These are phyloP conservation scores for Colletotrichum acutatum DNA, from an alignment of 2,329 filamentous ascomycete genomes.

Conservation along the genomic window DNA sequence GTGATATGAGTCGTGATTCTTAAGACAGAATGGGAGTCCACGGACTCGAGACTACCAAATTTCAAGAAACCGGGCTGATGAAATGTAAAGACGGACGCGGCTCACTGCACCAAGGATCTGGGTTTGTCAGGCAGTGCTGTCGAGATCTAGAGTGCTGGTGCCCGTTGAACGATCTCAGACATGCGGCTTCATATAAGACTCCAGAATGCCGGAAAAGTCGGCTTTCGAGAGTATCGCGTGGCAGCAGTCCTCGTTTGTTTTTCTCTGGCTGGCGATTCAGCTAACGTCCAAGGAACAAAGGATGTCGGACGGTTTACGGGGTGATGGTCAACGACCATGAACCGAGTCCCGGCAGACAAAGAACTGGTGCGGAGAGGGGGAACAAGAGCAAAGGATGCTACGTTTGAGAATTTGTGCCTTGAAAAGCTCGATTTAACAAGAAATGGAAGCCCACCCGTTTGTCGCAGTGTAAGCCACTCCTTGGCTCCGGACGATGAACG, in stretches of 20 bases:
- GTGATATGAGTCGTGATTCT: not conserved
- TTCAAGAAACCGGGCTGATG: not conserved
- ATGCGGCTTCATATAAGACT: conserved; percentile 19
- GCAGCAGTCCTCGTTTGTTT: not conserved
- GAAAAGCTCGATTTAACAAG: not conserved
- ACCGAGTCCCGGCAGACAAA: conserved; percentile 13
- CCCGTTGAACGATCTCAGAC: not conserved
- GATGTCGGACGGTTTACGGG: conserved; percentile 1
- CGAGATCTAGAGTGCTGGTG: not conserved
- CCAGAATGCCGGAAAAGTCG: not conserved
- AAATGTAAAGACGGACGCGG: not conserved
- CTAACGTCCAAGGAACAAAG: conserved; percentile 19
- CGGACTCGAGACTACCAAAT: not conserved
- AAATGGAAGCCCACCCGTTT: not conserved
- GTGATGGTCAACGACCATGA: not conserved
- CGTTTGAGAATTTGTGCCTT: conserved; percentile 18
- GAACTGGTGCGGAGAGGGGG: not conserved
- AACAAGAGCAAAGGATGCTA: not conserved
- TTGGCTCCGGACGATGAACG: not conserved
- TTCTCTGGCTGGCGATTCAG: not conserved
- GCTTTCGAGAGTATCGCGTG: not conserved
- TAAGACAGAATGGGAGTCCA: not conserved
- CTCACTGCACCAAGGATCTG: not conserved
- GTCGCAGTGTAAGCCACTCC: not conserved
- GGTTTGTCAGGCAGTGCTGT: not conserved